Evolutionary conservation across 164 flowering plant species (phyloP).

Genomic region (Platanus orientalis): DNA sequence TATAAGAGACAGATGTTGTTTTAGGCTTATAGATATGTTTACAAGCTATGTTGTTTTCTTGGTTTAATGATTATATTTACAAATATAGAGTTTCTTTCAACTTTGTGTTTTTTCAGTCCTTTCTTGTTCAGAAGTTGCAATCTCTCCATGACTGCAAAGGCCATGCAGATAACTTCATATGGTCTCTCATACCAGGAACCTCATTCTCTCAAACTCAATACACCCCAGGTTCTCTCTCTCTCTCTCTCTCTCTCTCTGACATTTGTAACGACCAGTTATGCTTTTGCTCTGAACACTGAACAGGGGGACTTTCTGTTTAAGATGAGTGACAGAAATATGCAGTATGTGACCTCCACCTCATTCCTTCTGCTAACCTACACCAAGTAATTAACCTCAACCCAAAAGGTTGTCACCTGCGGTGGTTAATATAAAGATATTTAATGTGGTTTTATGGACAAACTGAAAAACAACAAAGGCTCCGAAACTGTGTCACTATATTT

Average conservation of each 20-base stretch:
- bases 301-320: slow-evolving; percentile 74
- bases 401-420: slow-evolving; percentile 54
- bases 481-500: no score
- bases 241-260: slow-evolving; percentile 8
- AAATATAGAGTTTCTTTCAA: no score
- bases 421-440: no score
- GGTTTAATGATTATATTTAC: no score
- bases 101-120: slow-evolving; percentile 60
- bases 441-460: no score
- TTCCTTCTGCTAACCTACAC: slow-evolving; percentile 72
- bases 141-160: slow-evolving; percentile 79
- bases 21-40: no score
- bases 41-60: no score
- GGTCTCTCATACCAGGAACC: slow-evolving; percentile 70
- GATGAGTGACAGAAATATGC: slow-evolving; percentile 40
- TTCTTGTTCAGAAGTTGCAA: slow-evolving; percentile 63
- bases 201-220: slow-evolving; percentile 54
- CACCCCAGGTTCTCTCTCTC: slow-evolving; percentile 57
- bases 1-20: no score
- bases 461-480: no score
- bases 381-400: slow-evolving; percentile 64
- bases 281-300: slow-evolving; percentile 17
- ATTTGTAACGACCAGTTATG: slow-evolving; percentile 4
- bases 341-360: slow-evolving; percentile 61
- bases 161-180: slow-evolving; percentile 79